Base-by-base conservation (phyloP, 2,329 filamentous ascomycete species). In the Colletotrichum scovillei region DNA sequence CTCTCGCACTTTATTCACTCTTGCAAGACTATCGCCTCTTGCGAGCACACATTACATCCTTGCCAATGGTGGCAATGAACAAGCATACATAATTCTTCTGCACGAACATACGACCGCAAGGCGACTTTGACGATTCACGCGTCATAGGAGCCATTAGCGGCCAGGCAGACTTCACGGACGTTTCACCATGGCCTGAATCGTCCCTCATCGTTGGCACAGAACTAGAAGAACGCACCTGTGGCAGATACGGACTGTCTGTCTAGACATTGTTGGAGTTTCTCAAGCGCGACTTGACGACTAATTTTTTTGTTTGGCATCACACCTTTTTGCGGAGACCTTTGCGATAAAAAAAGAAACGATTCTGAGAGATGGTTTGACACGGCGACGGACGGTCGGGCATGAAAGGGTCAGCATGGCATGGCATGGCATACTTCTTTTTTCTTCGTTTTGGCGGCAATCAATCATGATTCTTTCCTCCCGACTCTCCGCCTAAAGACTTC, bases 281-380 rank as follows among this genome's bases (percentile, higher is more conserved):
- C 67, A 62, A 66, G 67, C 70, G 67, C 60, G 67, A 66, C 70
- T 70, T 73, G 67, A 73, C 67, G 67, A 70, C 60, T 73, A 62
- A 73, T 73, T 42, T 70, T 65, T 30, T 19, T 65, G 67, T 65
- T 73, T 70, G 67, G 65, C 66, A 72, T 69, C 55, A 59, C 22
- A 53, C 30, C 14, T 38, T 63, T 58, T 42, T 42, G 8, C 32
- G 57, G 60, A 56, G 70, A 65, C 42, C 28, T 70, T 58, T 70
- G 67, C 63, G 30, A 52, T 38, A 66, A 65, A 73, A 60, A 63
- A 73, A 60, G 59, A 58, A 72, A 67, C 24, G 57, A 57, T 59
- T 72, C 42, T 55, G 69, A 58, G 38, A 60, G 57, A 63, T 28
- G 63, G 52, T 72, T 72, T 42, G 49, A 26, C 70, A 71, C 67